Percentiles rank a stretch among this genome's conserved stretches.
These are phyloP conservation scores for Astrephomene gubernaculifera DNA, from an alignment of 139 green algal species.

Conservation along the genomic window DNA sequence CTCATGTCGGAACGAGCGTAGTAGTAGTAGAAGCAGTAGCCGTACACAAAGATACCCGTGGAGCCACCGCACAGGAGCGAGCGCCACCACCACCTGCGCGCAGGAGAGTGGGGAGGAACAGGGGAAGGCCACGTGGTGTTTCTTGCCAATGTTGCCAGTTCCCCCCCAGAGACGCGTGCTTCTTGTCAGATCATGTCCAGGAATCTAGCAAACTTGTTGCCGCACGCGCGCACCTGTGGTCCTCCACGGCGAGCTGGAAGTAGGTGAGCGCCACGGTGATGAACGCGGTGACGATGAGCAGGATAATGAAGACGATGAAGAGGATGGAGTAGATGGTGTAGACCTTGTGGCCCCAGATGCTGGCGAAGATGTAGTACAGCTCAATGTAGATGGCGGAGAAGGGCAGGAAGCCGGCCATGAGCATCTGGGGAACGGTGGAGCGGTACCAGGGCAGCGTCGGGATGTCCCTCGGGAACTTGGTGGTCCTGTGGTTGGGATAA, in stretches of 20 bases:
- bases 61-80: conserved; percentile 95
- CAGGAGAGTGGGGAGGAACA: conserved; percentile 10
- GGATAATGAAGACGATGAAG: conserved; percentile 95
- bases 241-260: conserved; percentile 96
- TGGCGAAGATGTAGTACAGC: conserved; percentile 98
- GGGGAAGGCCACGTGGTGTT: not conserved
- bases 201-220: too few species aligned
- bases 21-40: conserved; percentile 99
- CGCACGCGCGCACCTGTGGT: conserved; percentile 83
- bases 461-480: conserved; percentile 89
- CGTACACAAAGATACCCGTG: conserved; percentile 96
- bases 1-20: conserved; percentile 86
- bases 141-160: too few species aligned
- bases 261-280: conserved; percentile 97
- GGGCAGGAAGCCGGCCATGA: conserved; percentile 95
- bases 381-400: conserved; percentile 99
- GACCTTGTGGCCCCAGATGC: conserved; percentile 97
- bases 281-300: conserved; percentile 95
- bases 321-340: conserved; percentile 97
- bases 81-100: conserved; percentile 95
- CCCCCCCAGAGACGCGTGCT: too few species aligned
- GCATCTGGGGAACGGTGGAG: conserved; percentile 85
- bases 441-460: conserved; percentile 93
- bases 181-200: too few species aligned
- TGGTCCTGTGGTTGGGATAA: conserved; percentile 75